Evolutionary conservation across 768 basidiomycete species (phyloP), one percentile per base, ranked within the genome.

Genomic region (Clitopilus passeckerianus): DNA sequence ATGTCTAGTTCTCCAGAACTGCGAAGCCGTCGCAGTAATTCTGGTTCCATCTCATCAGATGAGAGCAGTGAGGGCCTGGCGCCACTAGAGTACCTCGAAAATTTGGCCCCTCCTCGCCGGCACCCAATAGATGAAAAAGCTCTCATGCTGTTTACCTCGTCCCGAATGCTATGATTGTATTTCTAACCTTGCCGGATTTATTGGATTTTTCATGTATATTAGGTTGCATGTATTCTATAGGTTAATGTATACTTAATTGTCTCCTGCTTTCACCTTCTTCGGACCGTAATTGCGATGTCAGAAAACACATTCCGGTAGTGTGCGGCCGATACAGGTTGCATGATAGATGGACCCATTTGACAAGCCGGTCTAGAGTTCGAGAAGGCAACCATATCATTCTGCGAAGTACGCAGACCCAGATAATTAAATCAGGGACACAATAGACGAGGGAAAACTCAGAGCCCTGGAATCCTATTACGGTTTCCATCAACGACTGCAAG

Each of bases 41-140:
- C 54, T 34, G 27, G n/a, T 37, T 55, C 54, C 2, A 24, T 37
- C 18, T 55, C 54, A 33, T 55, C 54, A 58, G 44, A 27, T 46
- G 58, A 53, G n/a, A 56, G 23, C 27, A n/a, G 37, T 27, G 73
- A 66, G 68, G 67, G 58, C 61, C 81, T 89, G 30, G 86, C 87
- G 1, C 89, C 89, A 18, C 72, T 90, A n/a, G 76, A 82, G 33
- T 89, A 87, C 67, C 77, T 89, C 20, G 78, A 82, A 68, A 82
- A 76, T 23, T 77, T 82, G 12, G 78, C 86, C 15, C 85, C 85
- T 15, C 80, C 80, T 16, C 80, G 81, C 56, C 81, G 89, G 44
- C 89, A 90, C 67, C 86, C 86, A 1, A 69, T 87, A 57, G 89
- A 91, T 66, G 77, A 80, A 60, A 78, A 75, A 61, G 70, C 74